These are phyloP conservation scores for Coprinopsis cinerea DNA, from an alignment of 768 basidiomycete genomes.

Conservation along the genomic window DNA sequence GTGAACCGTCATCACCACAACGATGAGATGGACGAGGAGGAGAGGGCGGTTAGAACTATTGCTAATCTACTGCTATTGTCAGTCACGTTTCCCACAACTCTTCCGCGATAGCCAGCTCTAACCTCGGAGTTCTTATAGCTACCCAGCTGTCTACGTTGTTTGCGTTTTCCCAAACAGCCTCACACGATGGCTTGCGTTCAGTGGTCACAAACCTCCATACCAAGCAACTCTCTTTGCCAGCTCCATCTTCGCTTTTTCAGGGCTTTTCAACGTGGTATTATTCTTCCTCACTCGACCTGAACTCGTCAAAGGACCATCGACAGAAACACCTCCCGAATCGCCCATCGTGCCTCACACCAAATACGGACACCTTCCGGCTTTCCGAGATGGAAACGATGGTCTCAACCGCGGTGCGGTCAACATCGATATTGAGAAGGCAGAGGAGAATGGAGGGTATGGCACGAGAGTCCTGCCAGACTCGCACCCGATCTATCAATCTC, in stretches of 20 bases:
- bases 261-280: conserved; percentile 39
- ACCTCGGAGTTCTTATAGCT: conserved; percentile 23
- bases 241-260: conserved; percentile 37
- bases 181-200: conserved; percentile 34
- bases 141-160: conserved; percentile 40
- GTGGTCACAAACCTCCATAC: conserved; percentile 23
- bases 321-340: conserved; percentile 1
- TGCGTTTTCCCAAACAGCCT: conserved; percentile 36
- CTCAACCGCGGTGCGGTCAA: background rate
- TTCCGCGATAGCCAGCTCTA: background rate
- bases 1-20: background rate
- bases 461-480: background rate
- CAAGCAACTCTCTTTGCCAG: conserved; percentile 32
- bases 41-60: conserved; percentile 21
- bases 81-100: conserved; percentile 16
- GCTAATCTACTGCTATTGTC: conserved; percentile 46
- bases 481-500: background rate
- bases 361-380: conserved; percentile 1
- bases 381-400: background rate
- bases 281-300: conserved; percentile 25
- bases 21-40: conserved; percentile 21
- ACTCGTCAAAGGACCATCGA: conserved; percentile 18
- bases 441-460: too few relatives aligned
- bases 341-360: conserved; percentile 1
- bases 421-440: background rate